Conservation (phyloP, 257 asterid species). For the Nicotiana knightiana region DNA sequence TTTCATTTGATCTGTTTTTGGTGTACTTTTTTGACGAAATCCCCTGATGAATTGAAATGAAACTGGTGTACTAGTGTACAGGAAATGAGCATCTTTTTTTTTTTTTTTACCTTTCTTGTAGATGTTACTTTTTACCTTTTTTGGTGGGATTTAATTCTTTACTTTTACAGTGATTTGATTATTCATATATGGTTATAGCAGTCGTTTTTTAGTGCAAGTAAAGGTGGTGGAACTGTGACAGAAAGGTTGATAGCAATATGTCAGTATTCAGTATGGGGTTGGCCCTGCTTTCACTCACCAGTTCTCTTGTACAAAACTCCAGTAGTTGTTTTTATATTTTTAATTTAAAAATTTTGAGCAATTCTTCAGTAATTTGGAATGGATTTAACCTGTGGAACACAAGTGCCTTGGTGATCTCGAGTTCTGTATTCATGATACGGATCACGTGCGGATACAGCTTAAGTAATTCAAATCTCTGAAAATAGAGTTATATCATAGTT, state of each 20-base stretch:
- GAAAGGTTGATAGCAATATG: not conserved
- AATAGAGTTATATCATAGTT: no score
- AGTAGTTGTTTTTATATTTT: not conserved
- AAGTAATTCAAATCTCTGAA: no score
- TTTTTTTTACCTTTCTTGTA: not conserved
- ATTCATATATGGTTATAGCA: not conserved
- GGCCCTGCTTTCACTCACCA: not conserved
- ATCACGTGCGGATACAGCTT: no score
- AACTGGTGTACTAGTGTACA: not conserved
- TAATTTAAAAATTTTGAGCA: not conserved
- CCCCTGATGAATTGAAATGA: not conserved
- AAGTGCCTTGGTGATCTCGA: no score
- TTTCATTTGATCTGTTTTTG: not conserved
- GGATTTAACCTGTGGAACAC: no score
- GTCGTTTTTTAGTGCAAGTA: not conserved
- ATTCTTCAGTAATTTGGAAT: not conserved
- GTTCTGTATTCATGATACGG: no score
- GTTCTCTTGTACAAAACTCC: not conserved
- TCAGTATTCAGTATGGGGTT: not conserved
- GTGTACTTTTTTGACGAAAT: conserved; percentile 1
- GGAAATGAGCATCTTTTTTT: not conserved
- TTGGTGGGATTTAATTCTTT: not conserved
- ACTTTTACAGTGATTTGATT: not conserved
- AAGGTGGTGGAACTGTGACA: not conserved
- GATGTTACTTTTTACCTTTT: not conserved